Evolutionary conservation across 1,284 basidiomycete genomes (phyloP).

Genomic region (Cutaneotrichosporon dermatis): DNA sequence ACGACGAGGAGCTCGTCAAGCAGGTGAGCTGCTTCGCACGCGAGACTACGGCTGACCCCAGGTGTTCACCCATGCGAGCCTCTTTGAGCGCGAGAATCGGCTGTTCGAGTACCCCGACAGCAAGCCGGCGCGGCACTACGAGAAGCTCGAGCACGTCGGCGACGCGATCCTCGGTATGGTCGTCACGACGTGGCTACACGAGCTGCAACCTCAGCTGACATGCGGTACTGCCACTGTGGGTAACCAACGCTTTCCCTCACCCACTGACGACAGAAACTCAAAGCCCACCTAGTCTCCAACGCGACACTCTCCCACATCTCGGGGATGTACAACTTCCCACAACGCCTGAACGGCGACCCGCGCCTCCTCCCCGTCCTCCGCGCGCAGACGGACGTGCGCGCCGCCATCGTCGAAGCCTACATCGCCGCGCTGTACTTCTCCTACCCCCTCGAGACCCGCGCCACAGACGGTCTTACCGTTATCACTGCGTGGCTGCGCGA

Average conservation of each 20-base stretch:
- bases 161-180: constrained; percentile 43
- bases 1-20: constrained; percentile 25
- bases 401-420: constrained; percentile 45
- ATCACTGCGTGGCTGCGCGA: constrained; percentile 41
- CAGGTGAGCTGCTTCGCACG: constrained; percentile 15
- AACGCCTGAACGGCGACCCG: constrained; percentile 32
- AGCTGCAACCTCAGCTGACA: constrained; percentile 34
- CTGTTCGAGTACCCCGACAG: constrained; percentile 34
- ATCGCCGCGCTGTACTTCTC: constrained; percentile 44
- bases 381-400: constrained; percentile 40
- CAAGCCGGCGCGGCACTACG: constrained; percentile 30
- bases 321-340: constrained; percentile 39
- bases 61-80: constrained; percentile 33
- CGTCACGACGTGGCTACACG: constrained; percentile 45
- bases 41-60: neutral
- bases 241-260: neutral
- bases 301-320: constrained; percentile 42
- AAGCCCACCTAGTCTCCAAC: constrained; percentile 44
- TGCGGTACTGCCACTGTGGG: constrained; percentile 42
- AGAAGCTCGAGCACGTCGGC: constrained; percentile 46
- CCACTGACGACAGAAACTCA: constrained; percentile 36
- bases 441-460: constrained; percentile 22
- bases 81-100: constrained; percentile 28
- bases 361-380: constrained; percentile 32
- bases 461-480: constrained; percentile 21